These are phyloP conservation scores for Psilocybe azurescens DNA, from an alignment of 768 basidiomycete genomes.

Conservation along the genomic window DNA sequence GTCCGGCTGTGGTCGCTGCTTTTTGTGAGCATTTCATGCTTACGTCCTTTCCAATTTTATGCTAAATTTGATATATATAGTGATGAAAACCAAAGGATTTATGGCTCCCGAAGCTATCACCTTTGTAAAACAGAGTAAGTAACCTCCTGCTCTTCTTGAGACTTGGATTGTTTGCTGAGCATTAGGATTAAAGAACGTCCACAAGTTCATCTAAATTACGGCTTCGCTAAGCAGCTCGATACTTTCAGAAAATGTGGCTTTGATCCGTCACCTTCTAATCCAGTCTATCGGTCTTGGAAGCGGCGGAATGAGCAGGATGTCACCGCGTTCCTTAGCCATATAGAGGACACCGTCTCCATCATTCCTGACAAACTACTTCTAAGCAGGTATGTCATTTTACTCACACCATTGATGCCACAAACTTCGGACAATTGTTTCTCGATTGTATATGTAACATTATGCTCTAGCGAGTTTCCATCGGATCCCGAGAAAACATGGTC, in stretches of 20 bases:
- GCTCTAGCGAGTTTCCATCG: slow-evolving; percentile 59
- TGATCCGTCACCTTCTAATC: slow-evolving; percentile 43
- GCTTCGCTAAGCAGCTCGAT: slow-evolving; percentile 65
- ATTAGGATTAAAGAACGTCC: slow-evolving; percentile 22
- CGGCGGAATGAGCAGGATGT: slow-evolving; percentile 58
- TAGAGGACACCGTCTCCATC: slow-evolving; percentile 57
- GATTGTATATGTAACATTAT: too few species aligned
- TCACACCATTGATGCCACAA: background rate
- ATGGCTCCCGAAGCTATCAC: slow-evolving; percentile 48
- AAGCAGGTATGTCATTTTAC: slow-evolving; percentile 45
- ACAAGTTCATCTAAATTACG: slow-evolving; percentile 51
- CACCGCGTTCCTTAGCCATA: slow-evolving; percentile 52
- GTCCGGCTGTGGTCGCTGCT: slow-evolving; percentile 62
- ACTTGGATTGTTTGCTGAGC: slow-evolving; percentile 12
- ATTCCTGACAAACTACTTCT: slow-evolving; percentile 55
- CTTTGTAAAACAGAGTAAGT: slow-evolving; percentile 54
- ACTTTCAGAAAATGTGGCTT: slow-evolving; percentile 57
- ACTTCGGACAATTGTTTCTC: too few species aligned
- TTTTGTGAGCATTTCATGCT: slow-evolving; percentile 44
- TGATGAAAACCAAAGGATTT: slow-evolving; percentile 54
- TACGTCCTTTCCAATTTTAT: background rate
- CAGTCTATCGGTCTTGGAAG: slow-evolving; percentile 63
- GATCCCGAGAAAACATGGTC: slow-evolving; percentile 54
- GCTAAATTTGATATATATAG: slow-evolving; percentile 29
- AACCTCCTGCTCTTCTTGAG: background rate